Evolutionary conservation across 1,284 basidiomycete species (phyloP).

Genomic region (Malassezia pachydermatis): DNA sequence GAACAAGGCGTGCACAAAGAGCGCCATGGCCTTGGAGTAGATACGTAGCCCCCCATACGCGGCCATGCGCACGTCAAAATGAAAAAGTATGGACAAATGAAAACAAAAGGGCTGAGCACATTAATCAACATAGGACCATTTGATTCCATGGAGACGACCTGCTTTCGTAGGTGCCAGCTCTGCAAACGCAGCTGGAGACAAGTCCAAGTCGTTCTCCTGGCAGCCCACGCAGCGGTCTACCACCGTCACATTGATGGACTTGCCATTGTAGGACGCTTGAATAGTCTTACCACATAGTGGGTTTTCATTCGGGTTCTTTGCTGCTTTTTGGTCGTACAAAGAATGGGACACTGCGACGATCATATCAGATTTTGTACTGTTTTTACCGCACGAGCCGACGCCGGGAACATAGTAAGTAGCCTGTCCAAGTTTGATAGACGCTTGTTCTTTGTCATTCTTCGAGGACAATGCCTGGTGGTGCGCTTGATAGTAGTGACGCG

Average conservation of each 20-base stretch:
- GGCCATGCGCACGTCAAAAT: too few relatives aligned
- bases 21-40: too few relatives aligned
- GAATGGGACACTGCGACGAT: conserved; percentile 35
- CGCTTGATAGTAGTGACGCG: too few relatives aligned
- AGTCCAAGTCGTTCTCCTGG: conserved; percentile 28
- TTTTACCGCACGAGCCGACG: conserved; percentile 36
- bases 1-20: too few relatives aligned
- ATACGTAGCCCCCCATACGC: too few relatives aligned
- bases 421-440: too few relatives aligned
- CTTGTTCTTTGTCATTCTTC: too few relatives aligned
- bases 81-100: neutral
- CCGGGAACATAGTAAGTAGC: conserved; percentile 38
- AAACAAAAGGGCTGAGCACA: neutral
- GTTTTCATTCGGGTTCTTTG: conserved; percentile 37
- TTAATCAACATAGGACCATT: conserved; percentile 24
- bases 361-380: conserved; percentile 29
- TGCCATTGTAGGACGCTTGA: conserved; percentile 31
- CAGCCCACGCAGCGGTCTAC: conserved; percentile 38
- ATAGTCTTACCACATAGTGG: conserved; percentile 39
- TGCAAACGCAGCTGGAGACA: conserved; percentile 28
- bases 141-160: conserved; percentile 28
- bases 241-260: conserved; percentile 31
- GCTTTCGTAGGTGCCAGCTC: conserved; percentile 21
- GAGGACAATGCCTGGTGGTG: too few relatives aligned
- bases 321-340: conserved; percentile 28